Evolutionary conservation across 139 green algal genomes (phyloP).

Genomic region (Tetradesmus obliquus): DNA sequence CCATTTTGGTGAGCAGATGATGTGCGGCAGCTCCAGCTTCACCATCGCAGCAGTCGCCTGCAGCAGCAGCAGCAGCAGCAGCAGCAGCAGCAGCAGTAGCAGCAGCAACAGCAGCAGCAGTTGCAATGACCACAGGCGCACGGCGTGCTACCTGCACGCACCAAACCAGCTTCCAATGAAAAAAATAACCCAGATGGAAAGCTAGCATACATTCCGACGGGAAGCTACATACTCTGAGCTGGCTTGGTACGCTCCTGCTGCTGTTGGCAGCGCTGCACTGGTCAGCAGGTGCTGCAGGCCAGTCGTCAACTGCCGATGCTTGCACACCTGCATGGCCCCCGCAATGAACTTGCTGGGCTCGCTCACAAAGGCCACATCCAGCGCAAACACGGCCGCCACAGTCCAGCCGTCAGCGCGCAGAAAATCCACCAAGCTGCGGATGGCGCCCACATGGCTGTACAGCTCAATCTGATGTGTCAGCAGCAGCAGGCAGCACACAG

Average conservation of each 20-base stretch:
- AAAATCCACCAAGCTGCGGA: constrained; percentile 90
- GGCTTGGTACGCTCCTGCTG: too few species aligned
- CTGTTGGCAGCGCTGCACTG: neutral
- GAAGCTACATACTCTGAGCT: too few species aligned
- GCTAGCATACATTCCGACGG: too few species aligned
- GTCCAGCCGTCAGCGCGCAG: constrained; percentile 80
- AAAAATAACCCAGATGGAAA: too few species aligned
- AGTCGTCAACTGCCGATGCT: too few species aligned
- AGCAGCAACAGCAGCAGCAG: neutral
- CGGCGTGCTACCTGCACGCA: too few species aligned
- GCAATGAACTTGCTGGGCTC: constrained; percentile 91
- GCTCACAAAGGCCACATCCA: constrained; percentile 93
- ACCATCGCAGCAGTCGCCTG: constrained; percentile 94
- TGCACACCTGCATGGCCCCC: constrained; percentile 69
- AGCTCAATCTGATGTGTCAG: constrained; percentile 93
- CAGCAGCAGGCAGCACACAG: neutral
- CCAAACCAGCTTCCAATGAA: too few species aligned
- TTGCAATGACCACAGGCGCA: too few species aligned
- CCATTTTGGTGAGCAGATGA: constrained; percentile 3
- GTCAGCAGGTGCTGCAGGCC: neutral
- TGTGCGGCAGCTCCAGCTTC: constrained; percentile 52
- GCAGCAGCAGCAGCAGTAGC: neutral
- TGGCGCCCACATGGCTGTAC: constrained; percentile 93
- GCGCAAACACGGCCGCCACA: constrained; percentile 93
- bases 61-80: constrained; percentile 2